phyloP scores from a whole-genome alignment of 768 basidiomycete species.

The Psilocybe sp. region DNA sequence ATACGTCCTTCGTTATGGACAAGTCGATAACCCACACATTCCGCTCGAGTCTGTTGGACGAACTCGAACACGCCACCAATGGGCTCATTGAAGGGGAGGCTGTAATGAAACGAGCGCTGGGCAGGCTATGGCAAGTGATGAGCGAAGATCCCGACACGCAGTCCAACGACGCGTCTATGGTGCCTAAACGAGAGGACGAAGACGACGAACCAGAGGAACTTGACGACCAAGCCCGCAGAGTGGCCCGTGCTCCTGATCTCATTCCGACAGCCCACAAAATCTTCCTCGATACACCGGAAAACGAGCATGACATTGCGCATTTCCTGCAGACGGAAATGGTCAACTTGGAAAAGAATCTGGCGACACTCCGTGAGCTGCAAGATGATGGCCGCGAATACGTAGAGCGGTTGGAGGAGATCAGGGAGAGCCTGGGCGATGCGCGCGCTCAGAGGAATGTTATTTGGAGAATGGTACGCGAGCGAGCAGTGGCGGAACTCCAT shows the following conservation, averaged over 20 bases:
- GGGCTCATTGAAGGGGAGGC: slow-evolving; percentile 83
- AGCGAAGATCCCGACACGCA: slow-evolving; percentile 60
- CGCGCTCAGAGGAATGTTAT: slow-evolving; percentile 67
- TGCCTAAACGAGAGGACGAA: slow-evolving; percentile 69
- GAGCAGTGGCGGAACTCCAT: slow-evolving; percentile 72
- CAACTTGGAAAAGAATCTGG: slow-evolving; percentile 71
- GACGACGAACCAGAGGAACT: slow-evolving; percentile 50
- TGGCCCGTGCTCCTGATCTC: slow-evolving; percentile 64
- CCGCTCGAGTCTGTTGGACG: slow-evolving; percentile 73
- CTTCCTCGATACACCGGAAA: slow-evolving; percentile 56
- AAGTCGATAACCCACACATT: slow-evolving; percentile 82
- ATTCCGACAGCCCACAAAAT: slow-evolving; percentile 64
- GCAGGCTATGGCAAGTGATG: slow-evolving; percentile 79
- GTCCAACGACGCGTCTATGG: slow-evolving; percentile 35
- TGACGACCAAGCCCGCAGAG: slow-evolving; percentile 36
- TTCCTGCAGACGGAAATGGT: slow-evolving; percentile 70
- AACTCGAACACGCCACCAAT: slow-evolving; percentile 80
- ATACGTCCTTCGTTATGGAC: slow-evolving; percentile 84
- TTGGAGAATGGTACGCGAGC: slow-evolving; percentile 75
- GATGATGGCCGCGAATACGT: slow-evolving; percentile 88
- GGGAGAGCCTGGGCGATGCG: slow-evolving; percentile 77
- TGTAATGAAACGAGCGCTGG: slow-evolving; percentile 67
- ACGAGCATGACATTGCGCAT: slow-evolving; percentile 57
- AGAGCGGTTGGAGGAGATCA: slow-evolving; percentile 79
- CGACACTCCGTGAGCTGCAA: slow-evolving; percentile 73